Evolutionary conservation across 1,139 yeast genomes (phyloP).

Genomic region (Magnusiomyces ingens): DNA sequence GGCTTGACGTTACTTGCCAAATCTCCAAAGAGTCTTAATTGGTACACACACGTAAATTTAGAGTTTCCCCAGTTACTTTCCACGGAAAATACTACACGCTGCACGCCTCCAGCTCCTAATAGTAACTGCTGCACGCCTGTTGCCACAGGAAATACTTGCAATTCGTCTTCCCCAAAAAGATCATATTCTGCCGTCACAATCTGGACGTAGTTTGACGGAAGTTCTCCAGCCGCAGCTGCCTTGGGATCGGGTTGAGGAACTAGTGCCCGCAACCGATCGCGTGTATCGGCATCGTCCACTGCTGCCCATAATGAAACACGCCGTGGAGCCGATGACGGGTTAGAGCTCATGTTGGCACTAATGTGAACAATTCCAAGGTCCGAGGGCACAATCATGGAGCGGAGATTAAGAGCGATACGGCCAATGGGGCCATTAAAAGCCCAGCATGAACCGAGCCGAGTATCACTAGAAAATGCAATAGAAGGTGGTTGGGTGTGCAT

Average conservation of each 20-base stretch:
- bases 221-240: slow-evolving; percentile 8
- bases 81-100: slow-evolving; percentile 23
- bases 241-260: slow-evolving; percentile 11
- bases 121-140: slow-evolving; percentile 16
- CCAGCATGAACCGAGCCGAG: slow-evolving; percentile 33
- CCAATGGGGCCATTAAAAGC: slow-evolving; percentile 32
- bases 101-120: slow-evolving; percentile 12
- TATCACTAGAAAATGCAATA: slow-evolving; percentile 24
- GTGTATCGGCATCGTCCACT: slow-evolving; percentile 20
- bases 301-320: slow-evolving; percentile 29
- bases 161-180: slow-evolving; percentile 22
- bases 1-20: background rate
- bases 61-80: slow-evolving; percentile 33
- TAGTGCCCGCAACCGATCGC: slow-evolving; percentile 14
- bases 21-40: slow-evolving; percentile 30
- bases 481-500: slow-evolving; percentile 24
- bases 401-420: slow-evolving; percentile 27
- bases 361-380: slow-evolving; percentile 31
- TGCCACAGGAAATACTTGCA: slow-evolving; percentile 30
- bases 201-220: slow-evolving; percentile 22
- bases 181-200: slow-evolving; percentile 27
- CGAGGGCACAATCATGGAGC: slow-evolving; percentile 23
- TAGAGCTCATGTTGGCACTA: slow-evolving; percentile 24
- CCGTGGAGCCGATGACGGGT: slow-evolving; percentile 30
- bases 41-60: slow-evolving; percentile 32